These are phyloP conservation scores for Pseudopithomyces chartarum DNA, from an alignment of 2,329 filamentous ascomycete genomes.

Conservation along the genomic window DNA sequence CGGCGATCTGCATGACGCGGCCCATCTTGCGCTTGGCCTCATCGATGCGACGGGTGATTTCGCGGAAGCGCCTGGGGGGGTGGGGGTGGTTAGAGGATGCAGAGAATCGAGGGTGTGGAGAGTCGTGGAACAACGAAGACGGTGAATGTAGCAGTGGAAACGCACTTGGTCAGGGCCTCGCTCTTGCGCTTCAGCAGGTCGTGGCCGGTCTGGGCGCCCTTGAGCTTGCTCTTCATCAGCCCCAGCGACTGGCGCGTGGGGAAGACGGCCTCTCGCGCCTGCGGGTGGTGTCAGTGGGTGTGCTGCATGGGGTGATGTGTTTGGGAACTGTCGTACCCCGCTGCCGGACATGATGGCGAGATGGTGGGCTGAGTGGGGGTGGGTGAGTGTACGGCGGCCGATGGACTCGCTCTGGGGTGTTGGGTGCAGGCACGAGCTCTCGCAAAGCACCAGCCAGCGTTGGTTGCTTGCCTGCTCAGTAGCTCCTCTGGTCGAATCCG, in stretches of 20 bases:
- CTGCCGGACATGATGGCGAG: slow-evolving; percentile 61
- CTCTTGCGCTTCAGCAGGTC: slow-evolving; percentile 97
- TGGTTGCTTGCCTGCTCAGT: no score
- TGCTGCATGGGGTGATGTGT: slow-evolving; percentile 19
- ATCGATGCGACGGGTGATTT: slow-evolving; percentile 96
- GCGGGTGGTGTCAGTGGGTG: slow-evolving; percentile 34
- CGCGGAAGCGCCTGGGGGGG: no score
- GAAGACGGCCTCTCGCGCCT: slow-evolving; percentile 97
- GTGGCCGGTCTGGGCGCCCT: slow-evolving; percentile 78
- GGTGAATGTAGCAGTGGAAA: no score
- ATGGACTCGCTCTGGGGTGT: not conserved
- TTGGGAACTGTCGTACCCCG: slow-evolving; percentile 48
- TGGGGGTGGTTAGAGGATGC: slow-evolving; percentile 15
- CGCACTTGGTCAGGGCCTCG: slow-evolving; percentile 94
- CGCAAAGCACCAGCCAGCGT: no score
- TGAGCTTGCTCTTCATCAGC: slow-evolving; percentile 97
- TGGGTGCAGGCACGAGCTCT: no score
- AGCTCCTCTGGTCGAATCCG: no score
- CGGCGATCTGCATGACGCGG: slow-evolving; percentile 97
- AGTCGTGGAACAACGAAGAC: no score
- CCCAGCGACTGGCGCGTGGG: slow-evolving; percentile 96
- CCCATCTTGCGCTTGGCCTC: slow-evolving; percentile 99
- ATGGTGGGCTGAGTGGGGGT: slow-evolving; percentile 20
- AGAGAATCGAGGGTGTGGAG: no score
- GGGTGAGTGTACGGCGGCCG: slow-evolving; percentile 1